A percentile compares a stretch with the other conserved stretches of the same genome.
phyloP scores from a whole-genome alignment of 164 flowering plant genomes.

The Aristolochia californica region DNA sequence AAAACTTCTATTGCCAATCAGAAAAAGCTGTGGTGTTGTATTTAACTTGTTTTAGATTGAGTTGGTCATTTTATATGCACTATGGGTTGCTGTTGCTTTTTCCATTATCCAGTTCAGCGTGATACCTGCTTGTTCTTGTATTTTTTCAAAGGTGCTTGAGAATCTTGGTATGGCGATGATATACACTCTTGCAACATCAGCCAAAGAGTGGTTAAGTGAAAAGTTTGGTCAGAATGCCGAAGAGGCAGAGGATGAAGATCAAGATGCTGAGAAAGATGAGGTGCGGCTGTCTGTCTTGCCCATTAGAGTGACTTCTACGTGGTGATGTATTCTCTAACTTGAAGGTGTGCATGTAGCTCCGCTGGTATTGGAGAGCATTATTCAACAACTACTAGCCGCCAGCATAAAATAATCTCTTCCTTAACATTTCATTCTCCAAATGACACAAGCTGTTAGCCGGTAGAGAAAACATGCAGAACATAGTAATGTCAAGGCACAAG shows the following conservation, averaged over 20 bases:
- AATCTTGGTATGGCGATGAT: conserved; percentile 99
- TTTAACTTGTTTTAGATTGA: not conserved
- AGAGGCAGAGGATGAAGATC: conserved; percentile 28
- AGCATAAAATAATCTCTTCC: no score
- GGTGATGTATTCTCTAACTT: conserved; percentile 8
- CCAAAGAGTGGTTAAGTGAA: conserved; percentile 86
- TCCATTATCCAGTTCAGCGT: not conserved
- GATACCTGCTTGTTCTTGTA: no score
- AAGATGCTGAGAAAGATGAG: conserved; percentile 68
- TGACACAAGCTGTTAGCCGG: no score
- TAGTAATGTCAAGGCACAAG: no score
- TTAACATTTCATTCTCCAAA: no score
- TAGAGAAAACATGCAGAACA: no score
- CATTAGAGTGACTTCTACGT: conserved; percentile 9
- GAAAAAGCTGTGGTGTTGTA: no score
- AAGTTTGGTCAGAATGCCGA: conserved; percentile 44
- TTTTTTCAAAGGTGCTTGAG: conserved; percentile 59
- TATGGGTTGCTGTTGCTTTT: not conserved
- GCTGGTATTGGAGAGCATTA: not conserved
- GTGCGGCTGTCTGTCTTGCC: conserved; percentile 28
- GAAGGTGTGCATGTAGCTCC: conserved; percentile 15
- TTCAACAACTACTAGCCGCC: no score
- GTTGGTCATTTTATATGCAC: not conserved
- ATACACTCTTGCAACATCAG: conserved; percentile 82
- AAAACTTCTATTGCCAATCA: no score